Evolutionary conservation across 805 yeast genomes (phyloP).

Genomic region (Metschnikowia proteae): DNA sequence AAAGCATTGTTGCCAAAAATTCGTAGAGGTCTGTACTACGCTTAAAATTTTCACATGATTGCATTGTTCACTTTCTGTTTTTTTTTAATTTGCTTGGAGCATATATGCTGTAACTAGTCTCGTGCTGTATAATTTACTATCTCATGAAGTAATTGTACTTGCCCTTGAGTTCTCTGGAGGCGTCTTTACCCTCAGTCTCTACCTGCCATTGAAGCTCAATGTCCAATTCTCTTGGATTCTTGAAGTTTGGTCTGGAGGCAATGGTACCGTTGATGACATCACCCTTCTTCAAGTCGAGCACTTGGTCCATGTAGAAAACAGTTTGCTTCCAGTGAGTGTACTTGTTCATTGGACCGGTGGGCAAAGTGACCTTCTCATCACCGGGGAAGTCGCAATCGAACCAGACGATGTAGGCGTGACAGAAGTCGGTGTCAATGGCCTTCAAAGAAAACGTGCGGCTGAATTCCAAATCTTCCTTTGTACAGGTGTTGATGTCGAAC

Average conservation of each 20-base stretch:
- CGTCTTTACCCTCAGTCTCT: slow-evolving; percentile 41
- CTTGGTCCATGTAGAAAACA: slow-evolving; percentile 84
- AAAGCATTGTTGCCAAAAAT: no score
- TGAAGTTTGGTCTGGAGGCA: slow-evolving; percentile 69
- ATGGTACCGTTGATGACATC: slow-evolving; percentile 71
- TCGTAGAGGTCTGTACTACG: no score
- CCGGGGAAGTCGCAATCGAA: slow-evolving; percentile 89
- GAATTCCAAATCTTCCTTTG: slow-evolving; percentile 77
- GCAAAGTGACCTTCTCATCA: slow-evolving; percentile 63
- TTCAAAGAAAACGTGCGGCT: slow-evolving; percentile 61
- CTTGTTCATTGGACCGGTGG: slow-evolving; percentile 91
- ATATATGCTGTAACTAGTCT: background rate
- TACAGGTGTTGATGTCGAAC: slow-evolving; percentile 87
- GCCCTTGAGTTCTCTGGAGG: slow-evolving; percentile 53
- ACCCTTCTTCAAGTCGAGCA: slow-evolving; percentile 69
- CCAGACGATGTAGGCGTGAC: slow-evolving; percentile 92
- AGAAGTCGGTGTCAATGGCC: slow-evolving; percentile 73
- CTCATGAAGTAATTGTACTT: slow-evolving; percentile 70
- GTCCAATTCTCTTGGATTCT: slow-evolving; percentile 87
- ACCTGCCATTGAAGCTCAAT: slow-evolving; percentile 63
- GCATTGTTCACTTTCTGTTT: no score
- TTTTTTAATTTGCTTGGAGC: background rate
- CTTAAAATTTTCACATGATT: no score
- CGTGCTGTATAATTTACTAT: slow-evolving; percentile 23
- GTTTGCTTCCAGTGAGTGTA: slow-evolving; percentile 99